phyloP scores from a whole-genome alignment of 2,329 filamentous ascomycete species.

The Cercospora sp. region DNA sequence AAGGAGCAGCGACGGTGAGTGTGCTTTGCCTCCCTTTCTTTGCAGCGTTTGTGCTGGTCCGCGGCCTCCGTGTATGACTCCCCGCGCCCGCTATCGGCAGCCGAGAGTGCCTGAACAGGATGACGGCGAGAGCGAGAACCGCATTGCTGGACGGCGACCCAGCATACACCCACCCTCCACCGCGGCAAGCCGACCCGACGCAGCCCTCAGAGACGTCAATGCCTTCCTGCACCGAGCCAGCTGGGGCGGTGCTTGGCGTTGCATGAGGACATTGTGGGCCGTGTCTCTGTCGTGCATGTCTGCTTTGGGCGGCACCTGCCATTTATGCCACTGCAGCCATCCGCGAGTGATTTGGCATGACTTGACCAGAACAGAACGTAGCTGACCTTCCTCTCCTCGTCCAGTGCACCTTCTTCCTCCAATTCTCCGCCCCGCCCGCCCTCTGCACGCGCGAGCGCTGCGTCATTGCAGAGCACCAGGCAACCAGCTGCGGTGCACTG shows the following conservation, averaged over 20 bases:
- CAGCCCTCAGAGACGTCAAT: slow-evolving; percentile 13
- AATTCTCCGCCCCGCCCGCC: slow-evolving; percentile 9
- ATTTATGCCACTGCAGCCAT: slow-evolving; percentile 26
- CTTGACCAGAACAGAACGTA: slow-evolving; percentile 11
- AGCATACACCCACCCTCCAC: neutral
- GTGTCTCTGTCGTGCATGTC: slow-evolving; percentile 2
- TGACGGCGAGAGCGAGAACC: neutral
- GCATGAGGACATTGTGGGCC: slow-evolving; percentile 17
- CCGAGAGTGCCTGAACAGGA: neutral
- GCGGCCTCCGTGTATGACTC: slow-evolving; percentile 14
- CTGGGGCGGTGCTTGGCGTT: slow-evolving; percentile 11
- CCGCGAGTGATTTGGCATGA: slow-evolving; percentile 29
- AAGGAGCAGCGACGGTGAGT: slow-evolving; percentile 14
- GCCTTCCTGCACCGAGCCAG: slow-evolving; percentile 17
- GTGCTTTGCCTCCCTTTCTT: neutral
- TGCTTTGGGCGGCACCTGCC: slow-evolving; percentile 8
- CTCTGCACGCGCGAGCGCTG: slow-evolving; percentile 18
- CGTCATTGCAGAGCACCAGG: slow-evolving; percentile 27
- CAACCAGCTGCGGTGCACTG: slow-evolving; percentile 25
- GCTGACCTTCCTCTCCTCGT: slow-evolving; percentile 20
- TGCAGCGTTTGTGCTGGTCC: slow-evolving; percentile 1
- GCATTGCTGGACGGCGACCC: slow-evolving; percentile 6
- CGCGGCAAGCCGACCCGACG: slow-evolving; percentile 17
- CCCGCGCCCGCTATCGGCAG: slow-evolving; percentile 15
- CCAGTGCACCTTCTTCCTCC: slow-evolving; percentile 19